phyloP scores from a whole-genome alignment of 169 alveolate genomes.

The Plasmodium knowlesi region DNA sequence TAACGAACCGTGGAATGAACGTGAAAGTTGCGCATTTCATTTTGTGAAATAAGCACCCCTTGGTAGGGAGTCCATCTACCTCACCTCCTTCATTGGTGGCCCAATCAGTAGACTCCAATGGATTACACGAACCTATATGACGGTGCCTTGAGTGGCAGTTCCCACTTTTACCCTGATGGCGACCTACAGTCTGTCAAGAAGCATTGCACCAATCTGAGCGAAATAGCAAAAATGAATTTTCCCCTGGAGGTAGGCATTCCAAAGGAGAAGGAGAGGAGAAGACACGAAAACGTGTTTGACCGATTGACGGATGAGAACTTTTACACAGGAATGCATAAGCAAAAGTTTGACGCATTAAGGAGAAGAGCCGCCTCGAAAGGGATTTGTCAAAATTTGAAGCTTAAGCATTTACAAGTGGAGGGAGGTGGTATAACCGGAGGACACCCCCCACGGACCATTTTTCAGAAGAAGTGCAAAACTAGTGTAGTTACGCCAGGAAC shows the following conservation, averaged over 20 bases:
- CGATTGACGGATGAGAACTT: conserved; percentile 85
- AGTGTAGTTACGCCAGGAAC: conserved; percentile 82
- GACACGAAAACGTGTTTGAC: conserved; percentile 80
- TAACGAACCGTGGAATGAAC: background rate
- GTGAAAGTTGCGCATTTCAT: background rate
- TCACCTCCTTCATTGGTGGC: background rate
- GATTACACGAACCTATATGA: background rate
- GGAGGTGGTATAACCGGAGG: conserved; percentile 74
- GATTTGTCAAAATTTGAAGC: conserved; percentile 80
- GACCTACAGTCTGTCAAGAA: conserved; percentile 12
- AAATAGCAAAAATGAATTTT: background rate
- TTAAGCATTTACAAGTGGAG: conserved; percentile 85
- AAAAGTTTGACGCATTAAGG: conserved; percentile 89
- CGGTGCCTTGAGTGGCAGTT: background rate
- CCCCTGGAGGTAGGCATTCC: background rate
- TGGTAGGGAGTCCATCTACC: background rate
- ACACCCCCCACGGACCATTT: conserved; percentile 24
- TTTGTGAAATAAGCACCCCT: background rate
- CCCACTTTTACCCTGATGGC: background rate
- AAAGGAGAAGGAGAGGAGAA: background rate
- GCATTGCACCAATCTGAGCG: background rate
- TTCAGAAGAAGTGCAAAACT: background rate
- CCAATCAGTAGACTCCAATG: background rate
- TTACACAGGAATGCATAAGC: conserved; percentile 88
- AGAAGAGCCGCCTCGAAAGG: conserved; percentile 90